Conservation (phyloP, 371 early-diverging fungal species). For the Apophysomyces ossiformis region DNA sequence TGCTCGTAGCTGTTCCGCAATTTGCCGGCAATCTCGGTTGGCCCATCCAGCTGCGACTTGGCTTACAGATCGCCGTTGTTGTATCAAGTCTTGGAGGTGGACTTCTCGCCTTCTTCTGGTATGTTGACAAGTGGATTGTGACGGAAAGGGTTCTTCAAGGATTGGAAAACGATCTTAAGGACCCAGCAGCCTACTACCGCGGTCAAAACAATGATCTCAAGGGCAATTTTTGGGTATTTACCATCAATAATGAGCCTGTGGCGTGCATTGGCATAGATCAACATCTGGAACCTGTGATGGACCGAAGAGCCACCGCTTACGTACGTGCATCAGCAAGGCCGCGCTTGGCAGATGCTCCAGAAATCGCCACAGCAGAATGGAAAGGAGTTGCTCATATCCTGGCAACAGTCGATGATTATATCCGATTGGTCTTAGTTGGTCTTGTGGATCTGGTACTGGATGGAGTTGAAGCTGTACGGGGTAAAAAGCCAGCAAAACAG, state of each 20-base stretch:
- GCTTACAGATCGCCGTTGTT: constrained; percentile 23
- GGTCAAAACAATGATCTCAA: constrained; percentile 29
- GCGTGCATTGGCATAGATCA: constrained; percentile 53
- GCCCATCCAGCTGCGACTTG: constrained; percentile 18
- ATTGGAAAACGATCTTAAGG: constrained; percentile 45
- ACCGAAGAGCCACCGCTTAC: constrained; percentile 12
- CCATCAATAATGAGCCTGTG: constrained; percentile 44
- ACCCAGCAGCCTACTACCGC: constrained; percentile 42
- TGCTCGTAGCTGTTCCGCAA: constrained; percentile 24
- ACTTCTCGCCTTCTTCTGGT: constrained; percentile 33
- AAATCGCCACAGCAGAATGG: constrained; percentile 40
- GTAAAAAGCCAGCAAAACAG: not conserved
- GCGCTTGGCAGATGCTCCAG: constrained; percentile 28
- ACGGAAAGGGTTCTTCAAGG: constrained; percentile 37
- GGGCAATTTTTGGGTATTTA: constrained; percentile 57
- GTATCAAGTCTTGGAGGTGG: constrained; percentile 35
- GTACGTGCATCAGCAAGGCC: constrained; percentile 32
- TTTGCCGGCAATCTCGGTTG: constrained; percentile 21
- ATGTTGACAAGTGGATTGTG: constrained; percentile 42
- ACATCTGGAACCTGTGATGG: constrained; percentile 21
- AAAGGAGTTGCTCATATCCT: constrained; percentile 27
- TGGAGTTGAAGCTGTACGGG: constrained; percentile 2
- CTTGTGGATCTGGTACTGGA: constrained; percentile 26
- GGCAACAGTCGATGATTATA: constrained; percentile 38
- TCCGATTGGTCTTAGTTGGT: constrained; percentile 32